Conservation (phyloP, 768 basidiomycete genomes). For the Dendrothele bispora region DNA sequence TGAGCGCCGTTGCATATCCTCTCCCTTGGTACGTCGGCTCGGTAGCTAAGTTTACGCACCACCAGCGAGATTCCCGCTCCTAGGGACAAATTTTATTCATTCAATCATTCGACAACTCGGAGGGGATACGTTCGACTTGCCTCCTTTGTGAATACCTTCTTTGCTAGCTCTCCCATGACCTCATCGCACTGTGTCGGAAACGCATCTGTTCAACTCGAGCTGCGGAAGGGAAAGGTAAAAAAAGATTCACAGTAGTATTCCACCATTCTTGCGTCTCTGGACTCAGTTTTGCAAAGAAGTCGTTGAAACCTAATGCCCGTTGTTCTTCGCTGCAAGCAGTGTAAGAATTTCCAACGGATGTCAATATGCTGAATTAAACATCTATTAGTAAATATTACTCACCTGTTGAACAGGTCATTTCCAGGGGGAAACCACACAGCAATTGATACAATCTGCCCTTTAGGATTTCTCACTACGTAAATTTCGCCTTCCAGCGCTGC, state of each 20-base stretch:
- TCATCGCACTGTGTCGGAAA: not conserved
- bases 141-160: not conserved
- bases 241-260: too few species aligned
- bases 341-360: not conserved
- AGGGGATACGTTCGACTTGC: not conserved
- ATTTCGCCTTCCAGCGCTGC: not conserved
- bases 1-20: constrained; percentile 7
- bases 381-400: not conserved
- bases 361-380: not conserved
- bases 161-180: not conserved
- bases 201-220: not conserved
- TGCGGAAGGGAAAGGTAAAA: too few species aligned
- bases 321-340: not conserved
- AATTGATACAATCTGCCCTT: not conserved
- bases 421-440: constrained; percentile 6
- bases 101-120: not conserved
- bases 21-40: constrained; percentile 9
- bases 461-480: not conserved
- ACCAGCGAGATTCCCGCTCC: not conserved
- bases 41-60: constrained; percentile 3
- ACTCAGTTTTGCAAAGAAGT: not conserved
- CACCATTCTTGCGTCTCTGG: not conserved
- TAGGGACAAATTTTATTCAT: not conserved
- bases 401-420: constrained; percentile 4
- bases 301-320: not conserved